A percentile compares a stretch with the other conserved stretches of the same genome.
These are phyloP conservation scores for Brassica incana DNA, from an alignment of 345 rosid species.

Conservation along the genomic window DNA sequence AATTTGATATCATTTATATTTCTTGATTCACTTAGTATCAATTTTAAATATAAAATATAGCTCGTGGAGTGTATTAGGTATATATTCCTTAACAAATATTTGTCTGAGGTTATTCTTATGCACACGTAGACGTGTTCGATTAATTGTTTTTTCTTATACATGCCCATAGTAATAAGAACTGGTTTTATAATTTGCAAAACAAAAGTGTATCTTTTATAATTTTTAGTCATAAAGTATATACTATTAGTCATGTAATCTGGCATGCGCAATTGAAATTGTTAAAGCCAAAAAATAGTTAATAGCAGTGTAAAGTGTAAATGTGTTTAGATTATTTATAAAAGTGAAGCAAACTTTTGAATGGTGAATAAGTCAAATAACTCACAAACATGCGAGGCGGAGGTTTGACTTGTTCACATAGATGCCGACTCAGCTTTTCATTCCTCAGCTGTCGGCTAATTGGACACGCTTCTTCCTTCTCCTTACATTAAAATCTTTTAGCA, in stretches of 20 bases:
- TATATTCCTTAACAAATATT: background rate
- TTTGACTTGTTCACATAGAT: slow-evolving; percentile 30
- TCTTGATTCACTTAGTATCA: slow-evolving; percentile 7
- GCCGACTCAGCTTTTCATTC: slow-evolving; percentile 26
- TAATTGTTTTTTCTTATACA: background rate
- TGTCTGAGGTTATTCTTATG: background rate
- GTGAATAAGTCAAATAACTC: slow-evolving; percentile 29
- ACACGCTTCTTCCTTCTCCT: slow-evolving; percentile 30
- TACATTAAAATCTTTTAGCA: background rate
- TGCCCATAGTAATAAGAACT: background rate
- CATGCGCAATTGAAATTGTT: background rate
- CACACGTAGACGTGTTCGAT: background rate
- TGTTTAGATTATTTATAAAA: background rate
- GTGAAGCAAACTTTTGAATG: slow-evolving; percentile 12
- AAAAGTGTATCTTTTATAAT: background rate
- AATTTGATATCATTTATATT: background rate
- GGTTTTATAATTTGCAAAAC: background rate
- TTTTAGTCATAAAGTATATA: background rate
- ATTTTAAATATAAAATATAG: background rate
- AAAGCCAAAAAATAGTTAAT: background rate
- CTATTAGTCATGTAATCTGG: background rate
- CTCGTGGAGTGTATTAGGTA: slow-evolving; percentile 29
- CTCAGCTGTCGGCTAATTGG: slow-evolving; percentile 32
- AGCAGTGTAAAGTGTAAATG: background rate
- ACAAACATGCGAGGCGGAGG: slow-evolving; percentile 23